Conservation (phyloP, 805 yeast genomes). For the Suhomyces prunicola region DNA sequence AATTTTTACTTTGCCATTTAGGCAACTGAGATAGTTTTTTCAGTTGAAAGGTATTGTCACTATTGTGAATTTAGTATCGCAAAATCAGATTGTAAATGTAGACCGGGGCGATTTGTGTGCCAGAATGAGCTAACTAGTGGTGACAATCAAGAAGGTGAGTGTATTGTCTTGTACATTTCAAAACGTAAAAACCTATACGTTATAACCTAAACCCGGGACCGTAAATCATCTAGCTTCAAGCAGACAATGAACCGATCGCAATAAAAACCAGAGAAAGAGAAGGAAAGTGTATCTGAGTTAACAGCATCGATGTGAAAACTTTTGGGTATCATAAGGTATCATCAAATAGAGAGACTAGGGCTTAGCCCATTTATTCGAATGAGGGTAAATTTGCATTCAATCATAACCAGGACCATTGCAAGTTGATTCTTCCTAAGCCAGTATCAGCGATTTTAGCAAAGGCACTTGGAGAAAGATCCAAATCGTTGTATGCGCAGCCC, state of each 20-base stretch:
- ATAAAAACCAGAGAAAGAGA: neutral
- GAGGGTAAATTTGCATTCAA: neutral
- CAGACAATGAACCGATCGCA: neutral
- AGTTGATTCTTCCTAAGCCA: constrained; percentile 50
- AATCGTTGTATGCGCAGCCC: constrained; percentile 48
- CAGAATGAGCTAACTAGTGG: neutral
- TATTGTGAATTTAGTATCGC: neutral
- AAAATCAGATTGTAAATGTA: neutral
- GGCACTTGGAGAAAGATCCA: constrained; percentile 63
- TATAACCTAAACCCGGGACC: neutral
- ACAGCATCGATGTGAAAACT: neutral
- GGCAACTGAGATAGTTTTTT: neutral
- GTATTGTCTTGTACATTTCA: neutral
- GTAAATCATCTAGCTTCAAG: constrained; percentile 1
- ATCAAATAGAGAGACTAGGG: neutral
- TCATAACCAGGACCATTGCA: constrained; percentile 45
- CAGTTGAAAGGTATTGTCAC: too few relatives aligned
- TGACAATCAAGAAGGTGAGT: neutral
- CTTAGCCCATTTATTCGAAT: neutral
- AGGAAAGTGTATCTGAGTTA: neutral
- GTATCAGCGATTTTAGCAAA: constrained; percentile 49
- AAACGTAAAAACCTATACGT: neutral
- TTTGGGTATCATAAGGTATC: neutral
- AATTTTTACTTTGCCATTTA: neutral
- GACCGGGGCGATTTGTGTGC: neutral